These are phyloP conservation scores for Podospora pseudopauciseta DNA, from an alignment of 495 filamentous ascomycete species.

Conservation along the genomic window DNA sequence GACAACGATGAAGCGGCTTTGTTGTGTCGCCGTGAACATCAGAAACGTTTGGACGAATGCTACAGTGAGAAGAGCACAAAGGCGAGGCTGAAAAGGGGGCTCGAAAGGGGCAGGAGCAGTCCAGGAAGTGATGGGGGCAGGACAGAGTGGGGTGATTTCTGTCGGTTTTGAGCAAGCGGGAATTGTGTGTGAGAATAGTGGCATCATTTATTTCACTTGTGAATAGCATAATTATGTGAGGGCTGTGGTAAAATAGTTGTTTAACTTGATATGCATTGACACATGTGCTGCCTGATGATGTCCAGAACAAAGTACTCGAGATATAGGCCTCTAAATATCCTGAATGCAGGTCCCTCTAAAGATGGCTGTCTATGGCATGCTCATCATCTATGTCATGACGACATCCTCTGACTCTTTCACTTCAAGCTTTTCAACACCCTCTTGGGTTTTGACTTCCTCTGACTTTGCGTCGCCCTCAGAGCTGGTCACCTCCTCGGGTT, in stretches of 20 bases:
- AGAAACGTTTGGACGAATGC: neutral
- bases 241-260: no score
- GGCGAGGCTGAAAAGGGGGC: neutral
- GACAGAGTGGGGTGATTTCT: neutral
- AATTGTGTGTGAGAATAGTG: no score
- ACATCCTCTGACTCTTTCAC: neutral
- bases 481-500: no score
- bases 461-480: no score
- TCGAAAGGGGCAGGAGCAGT: neutral
- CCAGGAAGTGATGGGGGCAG: neutral
- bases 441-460: no score
- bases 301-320: neutral
- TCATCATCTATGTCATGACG: neutral
- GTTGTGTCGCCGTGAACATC: neutral
- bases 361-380: neutral
- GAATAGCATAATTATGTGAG: no score
- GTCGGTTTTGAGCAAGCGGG: no score
- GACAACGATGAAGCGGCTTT: neutral
- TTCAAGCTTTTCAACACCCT: neutral
- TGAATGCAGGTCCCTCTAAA: neutral
- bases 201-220: no score
- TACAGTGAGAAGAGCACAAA: neutral
- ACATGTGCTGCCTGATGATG: neutral
- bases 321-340: neutral
- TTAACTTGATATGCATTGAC: neutral